Percentiles rank a stretch among this genome's conserved stretches.
phyloP scores from a whole-genome alignment of 441 rosid genomes.

The Melastoma candidum region DNA sequence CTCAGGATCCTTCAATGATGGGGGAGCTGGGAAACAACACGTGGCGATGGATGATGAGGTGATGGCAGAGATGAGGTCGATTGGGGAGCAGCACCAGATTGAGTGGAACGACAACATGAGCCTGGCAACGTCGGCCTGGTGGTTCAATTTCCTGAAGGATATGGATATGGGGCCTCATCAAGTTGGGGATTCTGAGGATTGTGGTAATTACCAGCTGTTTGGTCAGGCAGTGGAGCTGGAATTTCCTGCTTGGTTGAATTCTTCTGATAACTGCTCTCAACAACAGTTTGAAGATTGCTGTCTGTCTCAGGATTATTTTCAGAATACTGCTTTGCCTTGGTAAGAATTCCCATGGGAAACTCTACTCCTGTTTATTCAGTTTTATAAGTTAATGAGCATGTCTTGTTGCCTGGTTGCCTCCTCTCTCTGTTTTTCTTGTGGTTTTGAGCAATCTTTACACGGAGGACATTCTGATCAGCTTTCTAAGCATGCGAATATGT shows the following conservation, averaged over 20 bases:
- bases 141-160: constrained; percentile 76
- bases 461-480: too few species aligned
- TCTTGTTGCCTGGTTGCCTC: too few species aligned
- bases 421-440: too few species aligned
- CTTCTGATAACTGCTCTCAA: constrained; percentile 51
- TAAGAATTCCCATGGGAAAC: constrained; percentile 18
- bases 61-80: constrained; percentile 67
- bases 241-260: constrained; percentile 77
- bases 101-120: constrained; percentile 79
- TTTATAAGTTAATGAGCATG: too few species aligned
- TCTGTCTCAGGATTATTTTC: constrained; percentile 32
- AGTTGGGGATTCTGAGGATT: constrained; percentile 29
- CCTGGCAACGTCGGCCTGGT: constrained; percentile 78
- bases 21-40: constrained; percentile 34
- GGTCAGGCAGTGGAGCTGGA: constrained; percentile 85
- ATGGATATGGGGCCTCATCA: constrained; percentile 36
- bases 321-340: constrained; percentile 73
- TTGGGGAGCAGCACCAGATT: constrained; percentile 68
- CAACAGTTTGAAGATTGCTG: constrained; percentile 47
- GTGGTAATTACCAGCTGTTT: constrained; percentile 37
- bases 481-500: too few species aligned
- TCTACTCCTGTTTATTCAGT: too few species aligned
- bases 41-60: constrained; percentile 44
- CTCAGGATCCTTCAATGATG: constrained; percentile 17
- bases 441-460: too few species aligned